phyloP scores from a whole-genome alignment of 2,329 filamentous ascomycete genomes.

The Monilinia vaccinii-corymbosi region DNA sequence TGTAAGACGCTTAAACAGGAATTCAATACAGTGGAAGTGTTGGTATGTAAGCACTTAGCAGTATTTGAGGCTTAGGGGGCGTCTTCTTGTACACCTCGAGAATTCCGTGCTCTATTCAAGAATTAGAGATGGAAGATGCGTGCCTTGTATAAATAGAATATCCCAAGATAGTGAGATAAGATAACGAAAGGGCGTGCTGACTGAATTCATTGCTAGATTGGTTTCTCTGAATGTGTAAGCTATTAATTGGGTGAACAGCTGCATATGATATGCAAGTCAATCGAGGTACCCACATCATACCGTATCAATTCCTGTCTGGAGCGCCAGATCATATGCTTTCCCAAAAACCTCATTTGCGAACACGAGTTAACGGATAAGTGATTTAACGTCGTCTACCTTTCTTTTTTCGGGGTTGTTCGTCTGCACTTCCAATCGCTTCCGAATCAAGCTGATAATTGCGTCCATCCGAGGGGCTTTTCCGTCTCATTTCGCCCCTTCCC shows the following conservation, averaged over 20 bases:
- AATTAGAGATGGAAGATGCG: neutral
- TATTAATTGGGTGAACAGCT: slow-evolving; percentile 8
- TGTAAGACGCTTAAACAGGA: neutral
- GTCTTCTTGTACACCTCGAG: neutral
- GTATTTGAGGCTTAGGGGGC: neutral
- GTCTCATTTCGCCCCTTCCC: slow-evolving; percentile 72
- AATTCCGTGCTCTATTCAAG: neutral
- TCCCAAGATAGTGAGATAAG: slow-evolving; percentile 3
- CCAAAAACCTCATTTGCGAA: neutral
- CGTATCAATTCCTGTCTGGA: neutral
- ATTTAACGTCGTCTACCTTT: slow-evolving; percentile 19
- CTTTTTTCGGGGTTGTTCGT: slow-evolving; percentile 31
- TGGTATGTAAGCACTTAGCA: slow-evolving; percentile 9
- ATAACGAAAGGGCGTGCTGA: slow-evolving; percentile 5
- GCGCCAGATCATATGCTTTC: neutral
- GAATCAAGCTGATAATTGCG: slow-evolving; percentile 56
- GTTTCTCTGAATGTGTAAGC: slow-evolving; percentile 8
- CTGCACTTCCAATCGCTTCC: slow-evolving; percentile 32
- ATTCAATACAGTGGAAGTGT: neutral
- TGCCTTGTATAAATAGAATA: neutral
- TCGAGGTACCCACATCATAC: neutral
- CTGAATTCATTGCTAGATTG: neutral
- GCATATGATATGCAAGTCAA: slow-evolving; percentile 10
- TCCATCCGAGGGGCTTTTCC: slow-evolving; percentile 70
- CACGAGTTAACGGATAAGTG: neutral